phyloP scores from a whole-genome alignment of 352 stramenopile genomes.

The Phytophthora cryptogea region DNA sequence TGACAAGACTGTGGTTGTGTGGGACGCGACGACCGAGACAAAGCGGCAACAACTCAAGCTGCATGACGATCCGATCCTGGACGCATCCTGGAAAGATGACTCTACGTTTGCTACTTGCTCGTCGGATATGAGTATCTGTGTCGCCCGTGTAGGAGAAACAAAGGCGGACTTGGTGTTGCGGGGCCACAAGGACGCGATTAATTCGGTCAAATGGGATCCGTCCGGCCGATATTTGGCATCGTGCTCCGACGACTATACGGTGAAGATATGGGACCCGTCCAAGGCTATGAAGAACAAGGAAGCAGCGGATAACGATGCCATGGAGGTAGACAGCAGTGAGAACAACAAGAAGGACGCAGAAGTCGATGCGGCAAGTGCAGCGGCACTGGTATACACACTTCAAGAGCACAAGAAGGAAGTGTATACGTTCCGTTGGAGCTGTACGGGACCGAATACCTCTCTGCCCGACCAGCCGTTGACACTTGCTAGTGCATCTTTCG shows the following conservation, averaged over 20 bases:
- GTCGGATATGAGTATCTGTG: conserved; percentile 92
- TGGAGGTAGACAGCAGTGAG: conserved; percentile 35
- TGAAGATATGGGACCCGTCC: conserved; percentile 96
- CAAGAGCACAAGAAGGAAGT: conserved; percentile 93
- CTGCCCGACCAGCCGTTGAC: conserved; percentile 72
- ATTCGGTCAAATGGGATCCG: conserved; percentile 98
- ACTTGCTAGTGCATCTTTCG: conserved; percentile 95
- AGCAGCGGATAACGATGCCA: conserved; percentile 24
- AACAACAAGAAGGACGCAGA: conserved; percentile 32
- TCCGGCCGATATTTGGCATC: conserved; percentile 93
- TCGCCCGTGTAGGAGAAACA: conserved; percentile 86
- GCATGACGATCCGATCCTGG: conserved; percentile 88
- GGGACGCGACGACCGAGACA: conserved; percentile 85
- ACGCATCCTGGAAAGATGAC: conserved; percentile 95
- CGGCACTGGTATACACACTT: conserved; percentile 80
- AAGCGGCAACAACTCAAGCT: conserved; percentile 96
- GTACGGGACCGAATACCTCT: conserved; percentile 71
- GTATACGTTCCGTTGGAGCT: conserved; percentile 94
- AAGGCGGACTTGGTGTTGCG: conserved; percentile 84
- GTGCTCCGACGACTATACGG: conserved; percentile 98
- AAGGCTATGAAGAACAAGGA: conserved; percentile 36
- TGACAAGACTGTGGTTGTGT: conserved; percentile 87
- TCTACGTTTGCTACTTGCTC: conserved; percentile 95
- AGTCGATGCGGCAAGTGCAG: conserved; percentile 28
- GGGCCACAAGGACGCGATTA: conserved; percentile 97